A percentile compares a stretch with the other conserved stretches of the same genome.
Conservation (phyloP, 2,329 filamentous ascomycete species). For the Alternaria infectoria region DNA sequence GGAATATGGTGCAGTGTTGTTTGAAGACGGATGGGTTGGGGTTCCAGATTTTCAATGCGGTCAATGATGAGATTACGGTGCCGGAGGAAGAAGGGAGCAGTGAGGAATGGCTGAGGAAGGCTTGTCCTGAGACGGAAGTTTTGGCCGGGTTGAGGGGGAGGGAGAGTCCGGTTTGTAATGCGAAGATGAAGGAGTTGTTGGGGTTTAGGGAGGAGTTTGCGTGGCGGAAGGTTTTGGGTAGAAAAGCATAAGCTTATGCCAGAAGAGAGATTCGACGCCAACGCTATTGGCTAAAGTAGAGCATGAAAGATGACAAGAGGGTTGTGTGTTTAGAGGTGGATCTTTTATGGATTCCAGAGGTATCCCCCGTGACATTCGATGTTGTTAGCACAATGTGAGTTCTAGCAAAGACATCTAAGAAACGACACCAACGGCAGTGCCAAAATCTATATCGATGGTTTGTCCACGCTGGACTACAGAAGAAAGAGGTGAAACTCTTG, state of each 20-base stretch:
- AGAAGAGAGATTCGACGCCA: too few species aligned
- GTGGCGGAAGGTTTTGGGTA: slow-evolving; percentile 48
- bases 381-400: background rate
- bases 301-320: background rate
- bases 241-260: background rate
- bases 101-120: slow-evolving; percentile 56
- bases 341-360: background rate
- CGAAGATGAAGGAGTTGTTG: slow-evolving; percentile 63
- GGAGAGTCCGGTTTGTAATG: slow-evolving; percentile 65
- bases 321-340: background rate
- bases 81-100: slow-evolving; percentile 46
- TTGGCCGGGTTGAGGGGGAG: slow-evolving; percentile 60
- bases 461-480: background rate
- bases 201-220: slow-evolving; percentile 64
- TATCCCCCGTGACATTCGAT: background rate
- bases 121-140: slow-evolving; percentile 57
- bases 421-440: background rate
- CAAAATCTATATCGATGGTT: background rate
- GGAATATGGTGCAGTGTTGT: slow-evolving; percentile 62
- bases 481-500: background rate
- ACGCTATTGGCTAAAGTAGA: background rate
- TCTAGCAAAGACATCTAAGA: background rate
- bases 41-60: slow-evolving; percentile 68
- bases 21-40: slow-evolving; percentile 63
- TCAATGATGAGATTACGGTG: slow-evolving; percentile 64